A percentile compares a stretch with the other conserved stretches of the same genome.
Evolutionary conservation across 257 asterid species (phyloP).

Genomic region (Nicotiana paniculata): DNA sequence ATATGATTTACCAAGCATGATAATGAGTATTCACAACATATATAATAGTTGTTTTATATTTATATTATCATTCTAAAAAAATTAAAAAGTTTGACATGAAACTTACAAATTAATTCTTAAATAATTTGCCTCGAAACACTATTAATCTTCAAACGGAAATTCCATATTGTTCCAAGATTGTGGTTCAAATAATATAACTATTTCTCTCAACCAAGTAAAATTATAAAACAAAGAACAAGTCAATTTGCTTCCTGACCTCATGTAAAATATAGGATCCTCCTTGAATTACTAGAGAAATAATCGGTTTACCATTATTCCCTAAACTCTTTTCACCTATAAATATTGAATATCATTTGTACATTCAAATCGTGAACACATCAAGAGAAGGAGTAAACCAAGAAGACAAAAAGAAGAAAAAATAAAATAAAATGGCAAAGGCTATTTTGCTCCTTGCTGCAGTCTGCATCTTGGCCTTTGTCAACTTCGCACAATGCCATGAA

Average conservation of each 20-base stretch:
- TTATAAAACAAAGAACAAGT: neutral
- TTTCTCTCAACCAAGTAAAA: neutral
- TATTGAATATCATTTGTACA: neutral
- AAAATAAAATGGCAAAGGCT: slow-evolving; percentile 10
- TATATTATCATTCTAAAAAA: no score
- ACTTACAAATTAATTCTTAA: no score
- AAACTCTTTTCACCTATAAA: neutral
- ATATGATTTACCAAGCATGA: no score
- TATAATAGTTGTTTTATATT: no score
- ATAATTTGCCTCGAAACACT: neutral
- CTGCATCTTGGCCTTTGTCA: slow-evolving; percentile 18
- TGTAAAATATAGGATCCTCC: neutral
- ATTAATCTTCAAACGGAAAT: neutral
- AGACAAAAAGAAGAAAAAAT: neutral
- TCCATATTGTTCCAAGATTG: neutral
- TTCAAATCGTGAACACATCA: slow-evolving; percentile 2
- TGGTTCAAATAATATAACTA: neutral
- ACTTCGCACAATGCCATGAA: neutral
- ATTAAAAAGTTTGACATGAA: neutral
- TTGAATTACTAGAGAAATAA: neutral
- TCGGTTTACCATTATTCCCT: neutral
- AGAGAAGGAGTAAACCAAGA: neutral
- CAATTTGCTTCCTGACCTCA: neutral
- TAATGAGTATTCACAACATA: no score
- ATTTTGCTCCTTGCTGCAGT: neutral